phyloP scores from a whole-genome alignment of 192 early-diverging fungal species.

The Coemansia sp. region DNA sequence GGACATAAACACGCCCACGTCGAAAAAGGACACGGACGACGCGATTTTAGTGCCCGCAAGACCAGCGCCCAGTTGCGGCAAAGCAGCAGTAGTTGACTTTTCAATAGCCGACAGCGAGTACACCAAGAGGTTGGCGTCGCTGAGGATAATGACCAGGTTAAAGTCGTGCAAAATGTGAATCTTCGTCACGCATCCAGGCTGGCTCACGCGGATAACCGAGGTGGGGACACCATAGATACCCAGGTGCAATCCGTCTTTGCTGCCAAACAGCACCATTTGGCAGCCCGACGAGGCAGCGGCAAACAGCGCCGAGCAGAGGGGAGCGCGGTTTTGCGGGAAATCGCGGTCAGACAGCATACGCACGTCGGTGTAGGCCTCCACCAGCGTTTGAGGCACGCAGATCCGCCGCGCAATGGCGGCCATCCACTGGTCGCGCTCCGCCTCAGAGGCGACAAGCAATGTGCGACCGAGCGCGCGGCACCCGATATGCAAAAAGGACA shows the following conservation, averaged over 20 bases:
- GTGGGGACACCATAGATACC: constrained; percentile 54
- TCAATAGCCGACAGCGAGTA: constrained; percentile 47
- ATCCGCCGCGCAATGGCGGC: constrained; percentile 29
- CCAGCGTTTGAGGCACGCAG: constrained; percentile 51
- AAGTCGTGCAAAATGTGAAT: constrained; percentile 46
- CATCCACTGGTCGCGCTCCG: constrained; percentile 40
- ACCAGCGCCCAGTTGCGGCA: constrained; percentile 16
- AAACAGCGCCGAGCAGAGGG: constrained; percentile 51
- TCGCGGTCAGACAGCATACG: constrained; percentile 51
- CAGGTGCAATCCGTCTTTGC: constrained; percentile 49
- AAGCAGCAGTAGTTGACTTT: constrained; percentile 15
- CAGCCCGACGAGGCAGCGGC: constrained; percentile 36
- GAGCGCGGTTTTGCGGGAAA: constrained; percentile 36
- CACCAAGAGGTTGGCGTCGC: constrained; percentile 43
- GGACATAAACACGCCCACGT: constrained; percentile 43
- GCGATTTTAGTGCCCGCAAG: constrained; percentile 43
- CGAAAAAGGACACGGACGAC: constrained; percentile 50
- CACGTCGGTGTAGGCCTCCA: constrained; percentile 50
- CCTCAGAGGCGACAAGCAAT: constrained; percentile 23
- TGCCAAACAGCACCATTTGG: constrained; percentile 54
- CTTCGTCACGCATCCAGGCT: constrained; percentile 22
- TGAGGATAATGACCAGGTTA: constrained; percentile 44
- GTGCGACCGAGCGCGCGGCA: constrained; percentile 50
- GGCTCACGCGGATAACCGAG: constrained; percentile 44
- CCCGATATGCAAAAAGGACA: constrained; percentile 51